Evolutionary conservation across 2,329 filamentous ascomycete species (phyloP).

Genomic region (Pyricularia sp.): DNA sequence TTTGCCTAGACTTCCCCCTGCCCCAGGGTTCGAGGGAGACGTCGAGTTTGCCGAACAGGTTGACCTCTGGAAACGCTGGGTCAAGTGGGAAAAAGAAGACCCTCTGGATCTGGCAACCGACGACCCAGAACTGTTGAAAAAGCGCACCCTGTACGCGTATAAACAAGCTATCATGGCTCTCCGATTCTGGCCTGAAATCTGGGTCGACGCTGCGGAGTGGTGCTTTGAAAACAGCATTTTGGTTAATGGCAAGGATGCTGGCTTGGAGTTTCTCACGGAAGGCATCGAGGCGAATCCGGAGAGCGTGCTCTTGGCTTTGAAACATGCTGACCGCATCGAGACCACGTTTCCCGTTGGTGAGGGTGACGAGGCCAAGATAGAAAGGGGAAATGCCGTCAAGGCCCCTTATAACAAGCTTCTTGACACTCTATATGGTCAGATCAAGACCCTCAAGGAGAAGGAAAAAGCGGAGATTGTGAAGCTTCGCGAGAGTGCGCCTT

Average conservation of each 20-base stretch:
- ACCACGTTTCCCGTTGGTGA: slow-evolving; percentile 68
- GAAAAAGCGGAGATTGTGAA: slow-evolving; percentile 49
- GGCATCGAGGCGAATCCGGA: slow-evolving; percentile 88
- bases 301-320: slow-evolving; percentile 82
- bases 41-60: slow-evolving; percentile 78
- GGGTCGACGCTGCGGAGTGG: slow-evolving; percentile 92
- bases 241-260: slow-evolving; percentile 50
- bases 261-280: slow-evolving; percentile 69
- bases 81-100: slow-evolving; percentile 91
- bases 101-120: slow-evolving; percentile 79
- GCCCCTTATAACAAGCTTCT: slow-evolving; percentile 78
- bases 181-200: slow-evolving; percentile 90
- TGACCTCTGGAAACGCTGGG: slow-evolving; percentile 86
- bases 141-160: slow-evolving; percentile 81
- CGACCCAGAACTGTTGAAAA: slow-evolving; percentile 63
- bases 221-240: slow-evolving; percentile 68
- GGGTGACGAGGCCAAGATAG: slow-evolving; percentile 61
- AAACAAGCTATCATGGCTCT: slow-evolving; percentile 90
- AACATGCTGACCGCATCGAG: slow-evolving; percentile 82
- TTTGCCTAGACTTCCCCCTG: slow-evolving; percentile 72
- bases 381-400: slow-evolving; percentile 69
- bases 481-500: slow-evolving; percentile 34
- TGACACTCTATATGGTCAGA: slow-evolving; percentile 78
- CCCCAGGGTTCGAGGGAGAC: slow-evolving; percentile 78
- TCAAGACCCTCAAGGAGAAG: slow-evolving; percentile 60